Percentiles rank a stretch among this genome's conserved stretches.
Conservation (phyloP, 2,329 filamentous ascomycete species). For the Microsporum audouinii region DNA sequence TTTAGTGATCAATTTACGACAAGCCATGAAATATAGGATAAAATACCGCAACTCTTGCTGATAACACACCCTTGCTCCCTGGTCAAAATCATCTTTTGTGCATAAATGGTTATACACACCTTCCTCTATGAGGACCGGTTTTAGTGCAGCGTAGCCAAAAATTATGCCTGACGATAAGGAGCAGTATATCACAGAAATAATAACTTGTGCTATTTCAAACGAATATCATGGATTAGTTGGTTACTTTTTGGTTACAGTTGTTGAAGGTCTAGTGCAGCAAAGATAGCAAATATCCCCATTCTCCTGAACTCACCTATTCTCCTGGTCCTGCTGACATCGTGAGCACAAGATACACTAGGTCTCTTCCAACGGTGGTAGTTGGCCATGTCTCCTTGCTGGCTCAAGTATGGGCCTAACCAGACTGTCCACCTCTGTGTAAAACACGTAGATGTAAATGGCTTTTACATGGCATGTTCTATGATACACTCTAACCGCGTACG, state of each 20-base stretch:
- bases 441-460: background rate
- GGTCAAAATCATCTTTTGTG: slow-evolving; percentile 40
- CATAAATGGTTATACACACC: slow-evolving; percentile 60
- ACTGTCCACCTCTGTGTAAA: background rate
- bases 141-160: slow-evolving; percentile 76
- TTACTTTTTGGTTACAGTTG: background rate
- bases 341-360: slow-evolving; percentile 32
- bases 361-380: slow-evolving; percentile 6
- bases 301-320: slow-evolving; percentile 37
- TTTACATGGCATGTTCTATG: background rate
- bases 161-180: slow-evolving; percentile 67
- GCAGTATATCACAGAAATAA: slow-evolving; percentile 57
- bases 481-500: background rate
- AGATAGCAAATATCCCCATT: background rate
- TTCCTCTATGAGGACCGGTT: slow-evolving; percentile 64
- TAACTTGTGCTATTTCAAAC: slow-evolving; percentile 50
- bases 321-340: slow-evolving; percentile 44
- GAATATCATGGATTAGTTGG: background rate
- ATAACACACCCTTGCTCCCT: slow-evolving; percentile 44
- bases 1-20: slow-evolving; percentile 1
- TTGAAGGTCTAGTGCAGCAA: background rate
- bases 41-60: slow-evolving; percentile 45
- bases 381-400: background rate
- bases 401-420: background rate
- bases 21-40: background rate